phyloP scores from a whole-genome alignment of 139 green algal genomes.

The Coccomyxa sp. region DNA sequence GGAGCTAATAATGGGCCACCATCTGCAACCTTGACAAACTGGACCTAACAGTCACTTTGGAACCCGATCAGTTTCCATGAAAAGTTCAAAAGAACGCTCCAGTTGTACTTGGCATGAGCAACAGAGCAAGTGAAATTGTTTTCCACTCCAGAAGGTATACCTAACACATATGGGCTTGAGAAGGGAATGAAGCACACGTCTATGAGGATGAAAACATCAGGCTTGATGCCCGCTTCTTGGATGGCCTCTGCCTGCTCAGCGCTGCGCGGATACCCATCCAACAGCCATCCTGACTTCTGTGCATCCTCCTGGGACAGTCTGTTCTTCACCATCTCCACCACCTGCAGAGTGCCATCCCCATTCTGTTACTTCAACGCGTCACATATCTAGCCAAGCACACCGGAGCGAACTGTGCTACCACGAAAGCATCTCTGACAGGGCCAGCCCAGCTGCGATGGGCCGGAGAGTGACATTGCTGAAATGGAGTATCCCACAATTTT shows the following conservation, averaged over 20 bases:
- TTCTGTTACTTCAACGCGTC: not conserved
- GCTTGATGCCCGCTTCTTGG: slow-evolving; percentile 82
- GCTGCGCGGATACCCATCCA: slow-evolving; percentile 96
- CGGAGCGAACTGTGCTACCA: not conserved
- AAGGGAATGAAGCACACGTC: slow-evolving; percentile 39
- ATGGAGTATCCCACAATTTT: not conserved
- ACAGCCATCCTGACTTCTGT: slow-evolving; percentile 80
- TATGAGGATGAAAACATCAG: slow-evolving; percentile 94
- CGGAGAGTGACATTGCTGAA: not conserved
- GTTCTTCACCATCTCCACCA: slow-evolving; percentile 90
- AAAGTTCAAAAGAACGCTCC: too few relatives aligned
- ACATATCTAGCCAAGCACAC: not conserved
- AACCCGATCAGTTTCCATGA: too few relatives aligned
- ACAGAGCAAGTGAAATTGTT: not conserved
- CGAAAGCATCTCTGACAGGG: not conserved
- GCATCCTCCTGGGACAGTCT: slow-evolving; percentile 52
- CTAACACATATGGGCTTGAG: not conserved
- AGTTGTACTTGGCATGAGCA: not conserved
- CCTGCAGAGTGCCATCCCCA: slow-evolving; percentile 25
- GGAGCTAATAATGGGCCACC: too few relatives aligned
- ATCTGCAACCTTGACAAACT: too few relatives aligned
- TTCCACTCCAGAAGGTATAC: too few relatives aligned
- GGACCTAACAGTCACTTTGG: too few relatives aligned
- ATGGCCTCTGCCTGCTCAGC: slow-evolving; percentile 90
- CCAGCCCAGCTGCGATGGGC: not conserved